Evolutionary conservation across 1,284 basidiomycete genomes (phyloP).

Genomic region (Volvariella volvacea): DNA sequence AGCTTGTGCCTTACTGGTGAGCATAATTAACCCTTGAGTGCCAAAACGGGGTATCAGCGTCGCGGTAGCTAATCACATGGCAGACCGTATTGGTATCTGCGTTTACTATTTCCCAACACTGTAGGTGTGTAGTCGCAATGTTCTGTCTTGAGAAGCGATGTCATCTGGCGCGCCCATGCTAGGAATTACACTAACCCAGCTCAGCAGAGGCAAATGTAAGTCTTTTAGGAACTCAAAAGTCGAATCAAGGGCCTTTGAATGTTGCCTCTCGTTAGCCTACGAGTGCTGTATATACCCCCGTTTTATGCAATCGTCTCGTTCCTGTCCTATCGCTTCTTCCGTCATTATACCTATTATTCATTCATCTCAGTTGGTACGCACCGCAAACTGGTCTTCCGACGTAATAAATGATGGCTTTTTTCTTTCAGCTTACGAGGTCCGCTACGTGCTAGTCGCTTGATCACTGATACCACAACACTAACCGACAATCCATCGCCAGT

Average conservation of each 20-base stretch:
- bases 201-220: constrained; percentile 75
- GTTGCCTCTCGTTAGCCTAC: constrained; percentile 37
- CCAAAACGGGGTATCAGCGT: too few species aligned
- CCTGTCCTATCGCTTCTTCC: constrained; percentile 82
- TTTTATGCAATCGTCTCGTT: constrained; percentile 85
- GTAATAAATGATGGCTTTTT: constrained; percentile 2
- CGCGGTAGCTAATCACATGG: constrained; percentile 1
- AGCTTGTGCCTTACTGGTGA: constrained; percentile 49
- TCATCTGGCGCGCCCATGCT: constrained; percentile 1
- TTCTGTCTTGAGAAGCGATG: too few species aligned
- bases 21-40: too few species aligned
- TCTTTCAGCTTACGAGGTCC: constrained; percentile 37
- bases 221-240: constrained; percentile 9
- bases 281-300: constrained; percentile 75
- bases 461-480: constrained; percentile 9
- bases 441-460: neutral
- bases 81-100: constrained; percentile 58
- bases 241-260: neutral
- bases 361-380: constrained; percentile 62
- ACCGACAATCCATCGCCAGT: constrained; percentile 36
- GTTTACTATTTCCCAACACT: constrained; percentile 50
- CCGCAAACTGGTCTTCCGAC: neutral
- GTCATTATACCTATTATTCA: constrained; percentile 76
- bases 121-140: constrained; percentile 12
- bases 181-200: constrained; percentile 62